Base-by-base conservation (phyloP, 2,329 filamentous ascomycete species). In the Neonectria faginata region DNA sequence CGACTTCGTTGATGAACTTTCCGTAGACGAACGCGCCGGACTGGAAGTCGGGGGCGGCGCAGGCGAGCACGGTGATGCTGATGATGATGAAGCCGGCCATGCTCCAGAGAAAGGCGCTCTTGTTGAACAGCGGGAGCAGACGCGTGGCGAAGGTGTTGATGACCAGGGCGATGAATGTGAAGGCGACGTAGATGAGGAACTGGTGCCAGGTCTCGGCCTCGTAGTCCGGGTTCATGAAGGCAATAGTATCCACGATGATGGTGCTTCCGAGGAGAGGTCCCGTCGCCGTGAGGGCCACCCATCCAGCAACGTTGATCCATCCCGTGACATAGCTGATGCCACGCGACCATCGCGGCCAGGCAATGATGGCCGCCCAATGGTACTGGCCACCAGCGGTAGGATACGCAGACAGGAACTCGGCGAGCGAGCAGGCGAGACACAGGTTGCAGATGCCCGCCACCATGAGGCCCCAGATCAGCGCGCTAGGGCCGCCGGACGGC, bases 291-390 rank as follows among this genome's bases (percentile, higher is more conserved):
- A 93, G 78, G 10, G 88, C 87, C 33, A 92, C 88, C 89, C 90
- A 92, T 16, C 89, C 90, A n/a, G 88, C 88, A 41, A 89, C 86
- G 70, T 89, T 91, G 76, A 89, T 91, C 90, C 90, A 93, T 29
- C 91, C 91, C 0, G 90, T 92, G 51, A 89, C 85, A 81, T 90
- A 93, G 51, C 88, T 90, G 11, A 92, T 83, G 31, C 88, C 80
- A 0, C 88, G 86, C 18, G 87, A 85, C 82, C 84, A 90, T 60
- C 78, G 79, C 63, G 84, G 82, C 82, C 88, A 89, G 33, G 86
- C 84, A 66, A 92, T 80, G 55, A 88, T 79, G 59, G 90, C 89
- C 3, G 89, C 91, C 91, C 90, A 92, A 74, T 92, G 89, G 68
- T 93, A 92, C 76, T 90, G 86, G 14, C 86, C 89, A 67, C 85